A percentile compares a stretch with the other conserved stretches of the same genome.
These are phyloP conservation scores for Fraxinus excelsior DNA, from an alignment of 257 asterid species.

Conservation along the genomic window DNA sequence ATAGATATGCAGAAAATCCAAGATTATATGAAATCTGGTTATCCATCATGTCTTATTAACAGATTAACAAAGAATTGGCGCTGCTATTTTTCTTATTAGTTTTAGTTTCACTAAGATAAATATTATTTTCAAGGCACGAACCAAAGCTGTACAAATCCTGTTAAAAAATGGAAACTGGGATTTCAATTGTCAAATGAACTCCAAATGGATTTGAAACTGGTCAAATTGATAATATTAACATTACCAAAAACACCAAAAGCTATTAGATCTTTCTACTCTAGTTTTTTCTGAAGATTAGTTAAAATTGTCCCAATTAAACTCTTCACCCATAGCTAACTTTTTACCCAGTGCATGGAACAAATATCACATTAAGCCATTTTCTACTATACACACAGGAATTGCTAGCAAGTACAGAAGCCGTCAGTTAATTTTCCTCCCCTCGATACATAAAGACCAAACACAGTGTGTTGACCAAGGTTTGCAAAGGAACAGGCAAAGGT, in stretches of 20 bases:
- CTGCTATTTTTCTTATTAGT: not conserved
- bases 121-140: not conserved
- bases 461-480: not conserved
- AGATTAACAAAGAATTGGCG: too few relatives aligned
- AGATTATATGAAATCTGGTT: not conserved
- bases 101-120: not conserved
- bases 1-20: slow-evolving; percentile 5
- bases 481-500: not conserved
- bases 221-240: not conserved
- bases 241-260: not conserved
- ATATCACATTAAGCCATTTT: not conserved
- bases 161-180: not conserved
- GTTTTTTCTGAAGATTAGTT: not conserved
- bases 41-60: not conserved
- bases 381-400: not conserved
- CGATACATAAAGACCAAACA: not conserved
- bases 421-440: not conserved
- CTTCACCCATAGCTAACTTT: not conserved
- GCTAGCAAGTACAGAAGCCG: not conserved
- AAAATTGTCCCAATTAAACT: too few relatives aligned
- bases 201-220: not conserved
- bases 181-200: not conserved
- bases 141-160: not conserved
- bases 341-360: not conserved
- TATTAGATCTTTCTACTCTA: not conserved